These are phyloP conservation scores for Cutaneotrichosporon sp. DNA, from an alignment of 1,284 basidiomycete species.

Conservation along the genomic window DNA sequence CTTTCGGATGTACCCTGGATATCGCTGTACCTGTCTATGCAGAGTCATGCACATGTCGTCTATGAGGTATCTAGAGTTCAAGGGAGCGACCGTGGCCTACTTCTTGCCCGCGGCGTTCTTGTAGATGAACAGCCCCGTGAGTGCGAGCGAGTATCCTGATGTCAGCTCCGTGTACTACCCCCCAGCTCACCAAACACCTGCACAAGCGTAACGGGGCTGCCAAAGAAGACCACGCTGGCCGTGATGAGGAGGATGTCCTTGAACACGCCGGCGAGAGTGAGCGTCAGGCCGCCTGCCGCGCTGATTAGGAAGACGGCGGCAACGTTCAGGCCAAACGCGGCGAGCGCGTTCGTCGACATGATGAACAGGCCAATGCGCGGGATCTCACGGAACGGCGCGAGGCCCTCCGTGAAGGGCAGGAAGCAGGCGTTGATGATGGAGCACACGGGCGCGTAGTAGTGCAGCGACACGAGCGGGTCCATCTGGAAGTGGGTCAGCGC, in stretches of 20 bases:
- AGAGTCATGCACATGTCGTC: background rate
- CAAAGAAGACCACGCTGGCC: constrained; percentile 81
- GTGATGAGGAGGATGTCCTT: constrained; percentile 94
- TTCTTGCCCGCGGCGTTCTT: constrained; percentile 33
- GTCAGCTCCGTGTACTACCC: background rate
- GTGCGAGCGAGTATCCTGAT: constrained; percentile 37
- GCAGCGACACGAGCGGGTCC: constrained; percentile 92
- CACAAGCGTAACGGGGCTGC: constrained; percentile 71
- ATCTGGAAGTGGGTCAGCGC: constrained; percentile 59
- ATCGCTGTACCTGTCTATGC: no score
- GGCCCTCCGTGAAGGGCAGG: constrained; percentile 85
- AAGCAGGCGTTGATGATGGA: constrained; percentile 82
- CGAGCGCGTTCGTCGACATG: constrained; percentile 76
- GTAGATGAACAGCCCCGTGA: constrained; percentile 44
- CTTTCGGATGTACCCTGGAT: no score
- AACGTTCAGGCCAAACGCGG: constrained; percentile 85
- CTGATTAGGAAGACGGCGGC: constrained; percentile 94
- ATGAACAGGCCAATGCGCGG: constrained; percentile 70
- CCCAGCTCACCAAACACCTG: constrained; percentile 66
- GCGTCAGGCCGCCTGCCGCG: constrained; percentile 79
- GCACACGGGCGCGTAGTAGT: constrained; percentile 91
- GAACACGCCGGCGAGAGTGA: constrained; percentile 94
- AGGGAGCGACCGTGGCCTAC: constrained; percentile 5
- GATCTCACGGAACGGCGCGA: constrained; percentile 79
- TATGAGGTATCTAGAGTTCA: background rate